Conservation (phyloP, 495 filamentous ascomycete species). For the Penicillium crystallinum region DNA sequence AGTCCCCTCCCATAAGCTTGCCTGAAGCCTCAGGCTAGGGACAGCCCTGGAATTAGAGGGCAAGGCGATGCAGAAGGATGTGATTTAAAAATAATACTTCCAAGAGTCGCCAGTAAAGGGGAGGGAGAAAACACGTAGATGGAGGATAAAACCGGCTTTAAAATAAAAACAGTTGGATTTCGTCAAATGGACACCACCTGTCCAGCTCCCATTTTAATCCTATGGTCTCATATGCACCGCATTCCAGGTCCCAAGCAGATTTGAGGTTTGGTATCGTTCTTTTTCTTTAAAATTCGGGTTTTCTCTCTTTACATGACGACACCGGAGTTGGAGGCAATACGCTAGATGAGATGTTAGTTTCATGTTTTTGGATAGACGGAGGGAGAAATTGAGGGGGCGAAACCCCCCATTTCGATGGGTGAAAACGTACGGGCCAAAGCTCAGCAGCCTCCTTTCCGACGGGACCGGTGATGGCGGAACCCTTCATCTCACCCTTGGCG, state of each 20-base stretch:
- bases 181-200: conserved; percentile 21
- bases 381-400: neutral
- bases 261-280: conserved; percentile 42
- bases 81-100: conserved; percentile 20
- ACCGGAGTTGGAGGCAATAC: conserved; percentile 99
- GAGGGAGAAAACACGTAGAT: conserved; percentile 24
- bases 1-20: neutral
- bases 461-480: conserved; percentile 96
- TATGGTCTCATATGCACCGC: conserved; percentile 30
- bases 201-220: conserved; percentile 20
- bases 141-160: conserved; percentile 27
- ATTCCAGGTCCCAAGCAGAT: conserved; percentile 27
- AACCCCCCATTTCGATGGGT: neutral
- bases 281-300: conserved; percentile 32
- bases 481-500: conserved; percentile 99
- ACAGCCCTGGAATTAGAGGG: neutral
- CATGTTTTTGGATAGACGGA: neutral
- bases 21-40: neutral
- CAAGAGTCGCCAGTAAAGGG: conserved; percentile 25
- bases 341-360: conserved; percentile 43
- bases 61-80: conserved; percentile 1
- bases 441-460: conserved; percentile 99
- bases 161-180: conserved; percentile 27
- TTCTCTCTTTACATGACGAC: conserved; percentile 87
- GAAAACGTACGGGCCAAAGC: conserved; percentile 85